Evolutionary conservation across 768 basidiomycete genomes (phyloP), one percentile per base, ranked within the genome.

Genomic region (Udeniomyces megalosporus): DNA sequence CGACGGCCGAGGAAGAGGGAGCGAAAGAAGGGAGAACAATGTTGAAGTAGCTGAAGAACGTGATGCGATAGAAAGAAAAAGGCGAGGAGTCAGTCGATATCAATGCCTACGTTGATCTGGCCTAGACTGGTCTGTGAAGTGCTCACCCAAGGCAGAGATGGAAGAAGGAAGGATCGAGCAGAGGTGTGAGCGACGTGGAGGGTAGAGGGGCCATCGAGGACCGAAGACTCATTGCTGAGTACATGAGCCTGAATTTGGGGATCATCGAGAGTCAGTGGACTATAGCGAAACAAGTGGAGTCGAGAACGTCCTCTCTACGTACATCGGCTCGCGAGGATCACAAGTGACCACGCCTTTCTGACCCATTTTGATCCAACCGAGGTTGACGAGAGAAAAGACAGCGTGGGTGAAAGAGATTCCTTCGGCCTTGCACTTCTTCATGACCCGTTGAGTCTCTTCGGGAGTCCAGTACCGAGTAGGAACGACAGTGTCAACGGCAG

Each of bases 31-130:
- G 86, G 8, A 91, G 80, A 57, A 87, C 74, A 67, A 91, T 77
- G 72, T 87, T 88, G 77, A 84, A 86, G 74, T 85, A 86, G 3
- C 83, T 82, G 60, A n/a, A n/a, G n/a, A n/a, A n/a, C n/a, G n/a
- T n/a, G n/a, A n/a, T n/a, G n/a, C n/a, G n/a, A n/a, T n/a, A n/a
- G n/a, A n/a, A n/a, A n/a, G n/a, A n/a, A n/a, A n/a, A n/a, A n/a
- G n/a, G n/a, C n/a, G n/a, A n/a, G n/a, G n/a, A n/a, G n/a, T n/a
- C n/a, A n/a, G n/a, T n/a, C n/a, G n/a, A n/a, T n/a, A n/a, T n/a
- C n/a, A n/a, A n/a, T n/a, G n/a, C n/a, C n/a, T n/a, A n/a, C n/a
- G n/a, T n/a, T n/a, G n/a, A n/a, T n/a, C n/a, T n/a, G n/a, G n/a
- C n/a, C n/a, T n/a, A n/a, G n/a, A n/a, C n/a, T n/a, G n/a, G n/a